Percentiles rank a stretch among this genome's conserved stretches.
Conservation (phyloP, 225 moss, liverwort and hornwort genomes). For the Polytrichum formosum region DNA sequence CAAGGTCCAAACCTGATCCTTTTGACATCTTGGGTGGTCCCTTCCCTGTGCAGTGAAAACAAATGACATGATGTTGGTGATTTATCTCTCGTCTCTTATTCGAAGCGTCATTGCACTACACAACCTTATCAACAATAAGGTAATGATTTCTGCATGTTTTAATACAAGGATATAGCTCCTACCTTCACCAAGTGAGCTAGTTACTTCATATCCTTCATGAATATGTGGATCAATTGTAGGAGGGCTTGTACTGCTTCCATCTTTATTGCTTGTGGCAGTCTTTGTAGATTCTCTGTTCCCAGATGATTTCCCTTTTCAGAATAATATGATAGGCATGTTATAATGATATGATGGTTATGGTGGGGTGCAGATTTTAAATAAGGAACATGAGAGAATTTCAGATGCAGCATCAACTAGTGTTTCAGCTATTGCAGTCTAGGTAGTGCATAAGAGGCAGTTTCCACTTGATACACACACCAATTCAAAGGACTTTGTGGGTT, state of each 20-base stretch:
- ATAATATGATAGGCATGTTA: too few relatives aligned
- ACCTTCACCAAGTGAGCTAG: too few relatives aligned
- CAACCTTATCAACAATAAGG: constrained; percentile 99
- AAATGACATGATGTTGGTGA: constrained; percentile 99
- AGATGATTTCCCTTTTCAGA: too few relatives aligned
- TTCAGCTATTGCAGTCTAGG: constrained; percentile 72
- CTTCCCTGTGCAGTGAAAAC: constrained; percentile 76
- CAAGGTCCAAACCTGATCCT: too few relatives aligned
- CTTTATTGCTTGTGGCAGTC: too few relatives aligned
- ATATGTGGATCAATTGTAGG: too few relatives aligned
- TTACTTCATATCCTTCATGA: background rate
- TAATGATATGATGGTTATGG: background rate
- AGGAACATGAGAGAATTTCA: constrained; percentile 95
- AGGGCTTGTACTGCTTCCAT: too few relatives aligned
- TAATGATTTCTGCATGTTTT: constrained; percentile 17
- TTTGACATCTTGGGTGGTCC: too few relatives aligned
- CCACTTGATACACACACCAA: background rate
- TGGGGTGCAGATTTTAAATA: constrained; percentile 79
- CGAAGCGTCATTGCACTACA: constrained; percentile 95
- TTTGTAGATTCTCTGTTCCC: too few relatives aligned
- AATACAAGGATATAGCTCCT: too few relatives aligned
- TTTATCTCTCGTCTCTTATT: constrained; percentile 93
- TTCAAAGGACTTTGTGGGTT: too few relatives aligned
- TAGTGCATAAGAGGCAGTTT: constrained; percentile 12
- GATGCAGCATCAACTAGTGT: constrained; percentile 85